Base-by-base conservation (phyloP, 2,329 filamentous ascomycete species). In the Cercospora citrullina region DNA sequence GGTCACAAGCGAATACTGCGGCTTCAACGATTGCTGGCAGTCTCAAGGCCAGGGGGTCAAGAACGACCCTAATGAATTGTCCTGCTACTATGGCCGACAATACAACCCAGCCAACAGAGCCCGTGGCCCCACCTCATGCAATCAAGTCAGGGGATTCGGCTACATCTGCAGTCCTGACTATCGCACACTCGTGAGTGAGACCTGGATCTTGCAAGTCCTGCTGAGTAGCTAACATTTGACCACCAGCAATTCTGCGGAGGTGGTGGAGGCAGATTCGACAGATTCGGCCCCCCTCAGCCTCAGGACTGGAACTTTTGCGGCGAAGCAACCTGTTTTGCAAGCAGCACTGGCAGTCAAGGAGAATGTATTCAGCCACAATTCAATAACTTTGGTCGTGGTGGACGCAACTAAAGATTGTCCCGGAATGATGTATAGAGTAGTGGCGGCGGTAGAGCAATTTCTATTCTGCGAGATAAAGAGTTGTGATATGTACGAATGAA, bases 81-180 rank as follows among this genome's bases (percentile, higher is more conserved):
- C 23, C 12, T 55, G 48, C 48, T 53, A 26, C 6, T 51, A 51
- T 23, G 45, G 45, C 12, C 45, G 45, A 21, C 45, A 51, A 51
- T 26, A 51, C 12, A 53, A 39, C 2, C 12, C 26, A 7, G 16
- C 33, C 2, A 69, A 67, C 28, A 18, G 28, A 33, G 61, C 64
- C 58, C 60, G 64, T 30, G 65, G 68, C 6, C 68, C 68, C 6
- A 67, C 65, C 0, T 57, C 62, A n/a, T 69, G 65, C 62, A 14
- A 31, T 1, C 68, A 67, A 21, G 61, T 67, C 36, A 23, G 42
- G 10, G 65, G 60, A 16, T 57, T 33, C 31, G 67, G 60, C 28
- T 63, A 65, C n/a, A 60, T 67, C 23, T 69, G 68, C 58, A 51
- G 30, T 39, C 2, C 12, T 1, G 68, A 69, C 30, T 69, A 69